These are phyloP conservation scores for Paxillus ammoniavirescens DNA, from an alignment of 768 basidiomycete species.

Conservation along the genomic window DNA sequence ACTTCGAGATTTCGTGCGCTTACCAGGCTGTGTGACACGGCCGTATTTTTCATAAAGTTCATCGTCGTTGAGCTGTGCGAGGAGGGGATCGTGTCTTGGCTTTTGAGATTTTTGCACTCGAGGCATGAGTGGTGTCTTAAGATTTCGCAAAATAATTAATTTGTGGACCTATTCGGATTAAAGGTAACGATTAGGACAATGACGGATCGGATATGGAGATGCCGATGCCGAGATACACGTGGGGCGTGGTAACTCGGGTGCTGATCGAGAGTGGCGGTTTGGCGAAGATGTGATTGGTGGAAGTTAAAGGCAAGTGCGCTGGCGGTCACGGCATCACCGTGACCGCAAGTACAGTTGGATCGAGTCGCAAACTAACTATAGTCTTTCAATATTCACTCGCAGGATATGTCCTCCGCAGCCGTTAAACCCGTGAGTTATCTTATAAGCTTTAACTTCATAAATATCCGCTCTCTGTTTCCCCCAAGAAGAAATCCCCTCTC, in stretches of 20 bases:
- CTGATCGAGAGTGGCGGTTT: background rate
- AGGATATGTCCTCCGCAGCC: background rate
- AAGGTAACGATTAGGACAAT: background rate
- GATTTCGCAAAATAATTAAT: constrained; percentile 9
- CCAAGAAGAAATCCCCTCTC: background rate
- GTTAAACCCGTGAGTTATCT: constrained; percentile 10
- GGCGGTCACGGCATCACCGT: too few relatives aligned
- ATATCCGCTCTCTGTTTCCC: background rate
- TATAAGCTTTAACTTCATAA: background rate
- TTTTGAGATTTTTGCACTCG: constrained; percentile 55
- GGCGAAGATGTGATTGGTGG: background rate
- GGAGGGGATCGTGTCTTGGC: constrained; percentile 82
- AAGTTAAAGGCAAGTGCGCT: too few relatives aligned
- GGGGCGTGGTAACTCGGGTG: background rate
- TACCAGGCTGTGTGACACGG: constrained; percentile 71
- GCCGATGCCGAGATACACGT: background rate
- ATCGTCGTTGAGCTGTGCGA: constrained; percentile 80
- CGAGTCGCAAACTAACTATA: too few relatives aligned
- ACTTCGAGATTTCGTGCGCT: constrained; percentile 61
- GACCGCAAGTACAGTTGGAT: too few relatives aligned
- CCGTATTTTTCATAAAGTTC: constrained; percentile 77
- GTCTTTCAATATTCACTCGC: too few relatives aligned
- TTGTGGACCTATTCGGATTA: background rate
- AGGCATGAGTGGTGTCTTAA: constrained; percentile 51
- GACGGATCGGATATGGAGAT: background rate